Percentiles rank a stretch among this genome's conserved stretches.
These are phyloP conservation scores for Candida silvatica DNA, from an alignment of 805 yeast genomes.

Conservation along the genomic window DNA sequence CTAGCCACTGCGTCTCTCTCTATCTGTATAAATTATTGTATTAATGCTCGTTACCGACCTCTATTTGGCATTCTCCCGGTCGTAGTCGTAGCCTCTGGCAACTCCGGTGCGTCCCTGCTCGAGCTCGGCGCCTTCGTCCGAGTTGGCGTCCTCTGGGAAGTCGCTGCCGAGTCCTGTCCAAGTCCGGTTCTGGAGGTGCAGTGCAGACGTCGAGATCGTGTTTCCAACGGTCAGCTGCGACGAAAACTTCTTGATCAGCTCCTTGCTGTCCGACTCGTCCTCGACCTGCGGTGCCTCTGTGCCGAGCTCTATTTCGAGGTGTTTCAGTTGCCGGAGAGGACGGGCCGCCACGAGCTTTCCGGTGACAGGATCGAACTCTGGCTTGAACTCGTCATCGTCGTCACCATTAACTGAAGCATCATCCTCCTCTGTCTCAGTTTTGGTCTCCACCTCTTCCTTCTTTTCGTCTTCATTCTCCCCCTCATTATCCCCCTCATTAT, in stretches of 20 bases:
- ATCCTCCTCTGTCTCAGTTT: neutral
- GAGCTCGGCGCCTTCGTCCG: conserved; percentile 61
- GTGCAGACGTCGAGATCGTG: conserved; percentile 86
- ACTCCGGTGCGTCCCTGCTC: conserved; percentile 84
- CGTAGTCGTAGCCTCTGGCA: conserved; percentile 74
- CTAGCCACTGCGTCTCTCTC: too few relatives aligned
- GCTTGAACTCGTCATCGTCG: conserved; percentile 44
- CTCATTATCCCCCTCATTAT: conserved; percentile 23
- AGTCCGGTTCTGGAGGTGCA: conserved; percentile 52
- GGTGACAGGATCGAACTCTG: conserved; percentile 83
- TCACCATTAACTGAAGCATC: conserved; percentile 6
- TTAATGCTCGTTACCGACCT: neutral
- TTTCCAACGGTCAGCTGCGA: conserved; percentile 56
- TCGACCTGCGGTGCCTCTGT: conserved; percentile 16
- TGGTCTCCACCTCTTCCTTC: conserved; percentile 5
- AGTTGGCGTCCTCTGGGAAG: conserved; percentile 29
- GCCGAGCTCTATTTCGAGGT: conserved; percentile 50
- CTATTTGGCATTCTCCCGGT: conserved; percentile 9
- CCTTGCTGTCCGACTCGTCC: conserved; percentile 16
- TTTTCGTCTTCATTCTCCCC: conserved; percentile 12
- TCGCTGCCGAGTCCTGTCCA: conserved; percentile 96
- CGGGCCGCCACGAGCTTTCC: conserved; percentile 66
- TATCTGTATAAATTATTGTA: too few relatives aligned
- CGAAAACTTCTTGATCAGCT: conserved; percentile 49
- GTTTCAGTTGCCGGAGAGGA: conserved; percentile 64